Base-by-base conservation (phyloP, 2,329 filamentous ascomycete genomes). In the Scedosporium dehoogii region DNA sequence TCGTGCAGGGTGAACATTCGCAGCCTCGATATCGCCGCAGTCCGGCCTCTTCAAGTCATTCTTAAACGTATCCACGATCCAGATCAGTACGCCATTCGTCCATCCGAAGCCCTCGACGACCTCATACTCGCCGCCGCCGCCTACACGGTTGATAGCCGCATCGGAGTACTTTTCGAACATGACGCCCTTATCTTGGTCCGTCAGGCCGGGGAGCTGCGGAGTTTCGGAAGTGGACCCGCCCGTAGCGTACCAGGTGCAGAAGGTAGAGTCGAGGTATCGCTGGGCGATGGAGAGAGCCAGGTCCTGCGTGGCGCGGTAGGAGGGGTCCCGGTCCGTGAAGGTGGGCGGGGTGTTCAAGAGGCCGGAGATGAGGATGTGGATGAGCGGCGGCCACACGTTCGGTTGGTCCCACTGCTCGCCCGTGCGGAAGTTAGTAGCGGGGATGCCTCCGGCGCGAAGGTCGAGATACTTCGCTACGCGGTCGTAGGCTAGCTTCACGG, bases 121-220 rank as follows among this genome's bases (percentile, higher is more conserved):
- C 61, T 82, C 79, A 70, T 89, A 89, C 75, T 89, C 86, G 66
- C 86, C 86, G 5, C 86, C 86, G 6, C 83, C 75, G 29, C 86
- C 86, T 1, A 82, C 84, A 0, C 79, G 81, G 65, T 87, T 85
- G 56, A 79, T 84, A 6, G 81, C 73, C 63, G 81, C 81, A 66
- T 87, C 83, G 12, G 76, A 77, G 69, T 89, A 89, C 76, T 89
- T 89, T 71, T 89, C 86, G 69, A 89, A 89, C 77, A 89, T 88
- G 70, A 82, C 83, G 23, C 86, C 86, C 6, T 73, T 72, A 21
- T 77, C 73, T 6, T 74, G 67, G 1, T 75, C 68, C 0, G 72
- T 68, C 0, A 82, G 70, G 1, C 81, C 81, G 16, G 72, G 70
- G 61, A 86, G 75, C 70, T 77, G 80, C 33, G 80, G 81, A 51